These are phyloP conservation scores for Trametopsis cervina DNA, from an alignment of 768 basidiomycete genomes.

Conservation along the genomic window DNA sequence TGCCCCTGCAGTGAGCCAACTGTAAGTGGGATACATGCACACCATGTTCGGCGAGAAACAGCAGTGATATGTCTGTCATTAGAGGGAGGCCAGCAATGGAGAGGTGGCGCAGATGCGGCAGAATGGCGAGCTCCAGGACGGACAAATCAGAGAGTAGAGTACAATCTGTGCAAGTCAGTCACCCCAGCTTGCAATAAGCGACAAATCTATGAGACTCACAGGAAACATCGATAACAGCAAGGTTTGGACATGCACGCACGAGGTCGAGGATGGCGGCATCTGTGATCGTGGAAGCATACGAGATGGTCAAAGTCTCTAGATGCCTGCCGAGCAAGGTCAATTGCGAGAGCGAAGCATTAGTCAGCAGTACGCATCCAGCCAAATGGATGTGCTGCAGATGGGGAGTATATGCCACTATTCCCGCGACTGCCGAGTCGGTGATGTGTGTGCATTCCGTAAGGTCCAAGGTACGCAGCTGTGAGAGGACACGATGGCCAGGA, in stretches of 20 bases:
- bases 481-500: conserved; percentile 44
- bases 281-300: conserved; percentile 75
- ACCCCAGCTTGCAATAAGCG: too few species aligned
- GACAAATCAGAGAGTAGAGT: conserved; percentile 78
- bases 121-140: conserved; percentile 69
- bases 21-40: conserved; percentile 71
- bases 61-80: conserved; percentile 79
- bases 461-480: conserved; percentile 75
- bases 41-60: conserved; percentile 69
- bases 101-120: conserved; percentile 66
- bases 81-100: conserved; percentile 76
- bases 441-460: conserved; percentile 62
- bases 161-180: conserved; percentile 72
- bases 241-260: conserved; percentile 59
- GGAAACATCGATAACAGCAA: conserved; percentile 81
- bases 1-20: conserved; percentile 77
- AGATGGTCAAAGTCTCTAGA: conserved; percentile 74
- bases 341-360: conserved; percentile 60
- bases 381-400: conserved; percentile 70
- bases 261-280: conserved; percentile 66
- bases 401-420: conserved; percentile 69
- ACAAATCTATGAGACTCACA: too few species aligned
- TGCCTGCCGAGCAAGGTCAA: conserved; percentile 68
- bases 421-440: conserved; percentile 70
- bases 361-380: conserved; percentile 71